These are phyloP conservation scores for Diaporthe caulivora DNA, from an alignment of 2,329 filamentous ascomycete genomes.

Conservation along the genomic window DNA sequence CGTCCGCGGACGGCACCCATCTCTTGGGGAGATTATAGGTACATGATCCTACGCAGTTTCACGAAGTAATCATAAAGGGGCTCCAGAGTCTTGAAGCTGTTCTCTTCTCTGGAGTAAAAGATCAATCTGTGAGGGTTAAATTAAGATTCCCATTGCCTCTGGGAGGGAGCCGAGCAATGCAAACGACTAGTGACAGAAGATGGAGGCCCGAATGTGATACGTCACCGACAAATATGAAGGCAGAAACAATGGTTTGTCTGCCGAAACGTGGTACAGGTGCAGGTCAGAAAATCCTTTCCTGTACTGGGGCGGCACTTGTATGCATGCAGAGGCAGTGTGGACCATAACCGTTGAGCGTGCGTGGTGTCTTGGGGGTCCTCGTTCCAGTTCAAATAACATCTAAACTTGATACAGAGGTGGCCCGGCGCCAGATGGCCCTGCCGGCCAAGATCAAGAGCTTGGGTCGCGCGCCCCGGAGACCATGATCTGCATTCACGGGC, in stretches of 20 bases:
- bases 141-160: neutral
- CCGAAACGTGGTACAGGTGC: conserved; percentile 17
- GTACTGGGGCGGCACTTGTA: conserved; percentile 9
- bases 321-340: neutral
- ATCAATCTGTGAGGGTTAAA: neutral
- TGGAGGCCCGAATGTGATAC: conserved; percentile 1
- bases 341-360: neutral
- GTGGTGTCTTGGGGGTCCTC: neutral
- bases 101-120: neutral
- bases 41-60: neutral
- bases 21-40: neutral
- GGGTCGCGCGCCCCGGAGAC: neutral
- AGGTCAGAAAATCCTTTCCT: conserved; percentile 3
- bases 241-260: neutral
- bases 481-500: neutral
- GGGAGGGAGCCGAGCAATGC: neutral
- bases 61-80: neutral
- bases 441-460: neutral
- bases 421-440: neutral
- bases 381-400: neutral
- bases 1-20: neutral
- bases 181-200: neutral
- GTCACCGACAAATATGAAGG: neutral
- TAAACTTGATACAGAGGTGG: neutral
- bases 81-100: neutral